Percentiles rank a stretch among this genome's conserved stretches.
These are phyloP conservation scores for Klebsormidium nitens DNA, from an alignment of 139 green algal species.

Conservation along the genomic window DNA sequence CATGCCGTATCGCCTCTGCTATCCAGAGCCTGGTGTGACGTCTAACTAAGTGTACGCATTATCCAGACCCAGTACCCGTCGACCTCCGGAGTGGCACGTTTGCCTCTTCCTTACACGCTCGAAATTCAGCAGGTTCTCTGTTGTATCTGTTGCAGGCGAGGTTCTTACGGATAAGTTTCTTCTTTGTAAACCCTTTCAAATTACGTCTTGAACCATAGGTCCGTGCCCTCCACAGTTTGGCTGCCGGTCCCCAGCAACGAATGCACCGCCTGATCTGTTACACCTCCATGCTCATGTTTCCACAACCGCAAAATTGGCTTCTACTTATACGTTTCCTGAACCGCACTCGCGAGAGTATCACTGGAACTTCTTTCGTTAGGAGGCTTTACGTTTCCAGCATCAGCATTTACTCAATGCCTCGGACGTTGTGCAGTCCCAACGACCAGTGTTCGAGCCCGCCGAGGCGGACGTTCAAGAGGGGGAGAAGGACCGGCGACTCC, in stretches of 20 bases:
- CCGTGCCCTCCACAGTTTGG: too few relatives aligned
- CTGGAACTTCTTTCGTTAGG: too few relatives aligned
- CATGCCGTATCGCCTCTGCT: not conserved
- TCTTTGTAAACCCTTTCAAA: too few relatives aligned
- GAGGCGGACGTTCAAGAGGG: not conserved
- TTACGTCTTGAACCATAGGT: too few relatives aligned
- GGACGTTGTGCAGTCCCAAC: conserved; percentile 11
- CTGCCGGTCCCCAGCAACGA: too few relatives aligned
- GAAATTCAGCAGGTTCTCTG: not conserved
- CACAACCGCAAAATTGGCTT: too few relatives aligned
- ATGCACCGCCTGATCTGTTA: too few relatives aligned
- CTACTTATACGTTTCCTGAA: too few relatives aligned
- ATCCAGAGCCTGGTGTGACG: not conserved
- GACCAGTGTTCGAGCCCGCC: conserved; percentile 14
- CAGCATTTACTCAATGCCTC: not conserved
- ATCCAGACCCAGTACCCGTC: not conserved
- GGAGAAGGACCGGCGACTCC: conserved; percentile 3
- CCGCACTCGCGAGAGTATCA: too few relatives aligned
- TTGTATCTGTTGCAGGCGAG: not conserved
- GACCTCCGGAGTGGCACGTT: not conserved
- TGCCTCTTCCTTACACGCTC: not conserved
- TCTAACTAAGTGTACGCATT: not conserved
- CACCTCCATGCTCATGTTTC: too few relatives aligned
- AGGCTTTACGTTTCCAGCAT: too few relatives aligned
- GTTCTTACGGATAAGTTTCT: too few relatives aligned